Base-by-base conservation (phyloP, 306 rosid species). In the Trifolium repens region DNA sequence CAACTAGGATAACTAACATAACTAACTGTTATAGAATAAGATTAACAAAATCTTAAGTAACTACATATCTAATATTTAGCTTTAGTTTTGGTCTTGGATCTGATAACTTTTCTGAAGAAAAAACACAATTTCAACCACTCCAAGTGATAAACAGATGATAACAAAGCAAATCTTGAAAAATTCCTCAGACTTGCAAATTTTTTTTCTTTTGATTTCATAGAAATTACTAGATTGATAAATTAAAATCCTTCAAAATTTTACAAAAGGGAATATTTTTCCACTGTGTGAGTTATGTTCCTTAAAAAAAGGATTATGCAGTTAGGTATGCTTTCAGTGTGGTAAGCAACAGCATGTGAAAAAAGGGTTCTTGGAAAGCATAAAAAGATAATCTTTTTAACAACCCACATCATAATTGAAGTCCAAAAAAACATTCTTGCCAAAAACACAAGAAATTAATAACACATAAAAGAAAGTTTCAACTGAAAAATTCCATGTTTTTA, bases 331-430 rank as follows among this genome's bases (percentile, higher is more conserved):
- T n/a, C 2, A 7, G 74, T 15, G 70, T 40, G 30, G 24, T 63
- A 16, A 67, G 60, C 59, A 58, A n/a, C 44, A 72, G 55, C 46
- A 75, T 5, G 43, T 16, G 54, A 47, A 74, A 74, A 74, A 78
- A 59, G 79, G 73, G 73, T 71, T 78, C 44, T 22, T 42, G 75
- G 65, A 75, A 78, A 73, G 64, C 79, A 60, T 27, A 73, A 69
- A 78, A 75, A 67, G 50, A 9, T 12, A 14, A 78, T 78, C 63
- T 67, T 78, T 73, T 81, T 34, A 49, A 50, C 72, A n/a, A 64
- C 76, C 57, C 50, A 64, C 37, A 44, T 78, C 83, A 78, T 78
- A 69, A 84, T 61, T 83, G 61, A 71, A 83, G 64, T 17, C 77
- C 72, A 63, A 40, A 69, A 43, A 83, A 74, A 11, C 63, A 62